A percentile compares a stretch with the other conserved stretches of the same genome.
Conservation (phyloP, 2,329 filamentous ascomycete genomes). For the Thyridium curvatum region DNA sequence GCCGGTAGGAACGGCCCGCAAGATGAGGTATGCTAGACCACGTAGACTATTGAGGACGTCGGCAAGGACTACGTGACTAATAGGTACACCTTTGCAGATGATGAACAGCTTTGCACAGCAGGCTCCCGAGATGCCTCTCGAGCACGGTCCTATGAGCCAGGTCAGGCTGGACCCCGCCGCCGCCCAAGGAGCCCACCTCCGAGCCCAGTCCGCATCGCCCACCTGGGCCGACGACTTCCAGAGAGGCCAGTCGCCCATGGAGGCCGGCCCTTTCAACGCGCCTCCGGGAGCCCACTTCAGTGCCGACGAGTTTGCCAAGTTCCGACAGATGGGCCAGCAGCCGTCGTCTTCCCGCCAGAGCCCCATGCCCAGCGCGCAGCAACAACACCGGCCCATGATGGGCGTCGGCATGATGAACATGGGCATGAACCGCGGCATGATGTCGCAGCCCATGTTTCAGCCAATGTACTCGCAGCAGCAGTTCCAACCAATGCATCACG, state of each 20-base stretch:
- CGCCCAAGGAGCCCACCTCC: slow-evolving; percentile 43
- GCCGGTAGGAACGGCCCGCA: slow-evolving; percentile 62
- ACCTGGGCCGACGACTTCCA: slow-evolving; percentile 45
- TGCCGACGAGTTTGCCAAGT: slow-evolving; percentile 80
- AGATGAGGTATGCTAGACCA: slow-evolving; percentile 53
- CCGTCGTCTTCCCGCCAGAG: slow-evolving; percentile 44
- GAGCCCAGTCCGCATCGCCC: slow-evolving; percentile 47
- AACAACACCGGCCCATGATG: slow-evolving; percentile 56
- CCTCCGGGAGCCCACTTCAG: slow-evolving; percentile 59
- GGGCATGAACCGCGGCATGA: slow-evolving; percentile 37
- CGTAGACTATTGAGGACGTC: slow-evolving; percentile 2
- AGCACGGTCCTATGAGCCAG: slow-evolving; percentile 34
- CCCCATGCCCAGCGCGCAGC: slow-evolving; percentile 49
- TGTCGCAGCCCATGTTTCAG: slow-evolving; percentile 48
- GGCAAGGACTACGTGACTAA: slow-evolving; percentile 16
- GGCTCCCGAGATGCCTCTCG: slow-evolving; percentile 50
- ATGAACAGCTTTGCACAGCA: slow-evolving; percentile 91
- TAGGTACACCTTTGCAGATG: slow-evolving; percentile 50
- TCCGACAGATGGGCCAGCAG: slow-evolving; percentile 66
- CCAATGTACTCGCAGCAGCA: slow-evolving; percentile 28
- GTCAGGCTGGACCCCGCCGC: slow-evolving; percentile 38
- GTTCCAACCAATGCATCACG: slow-evolving; percentile 38
- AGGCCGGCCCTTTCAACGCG: slow-evolving; percentile 56
- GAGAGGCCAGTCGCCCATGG: slow-evolving; percentile 59
- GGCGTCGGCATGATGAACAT: slow-evolving; percentile 47